Base-by-base conservation (phyloP, 306 rosid genomes). In the Corylus avellana region DNA sequence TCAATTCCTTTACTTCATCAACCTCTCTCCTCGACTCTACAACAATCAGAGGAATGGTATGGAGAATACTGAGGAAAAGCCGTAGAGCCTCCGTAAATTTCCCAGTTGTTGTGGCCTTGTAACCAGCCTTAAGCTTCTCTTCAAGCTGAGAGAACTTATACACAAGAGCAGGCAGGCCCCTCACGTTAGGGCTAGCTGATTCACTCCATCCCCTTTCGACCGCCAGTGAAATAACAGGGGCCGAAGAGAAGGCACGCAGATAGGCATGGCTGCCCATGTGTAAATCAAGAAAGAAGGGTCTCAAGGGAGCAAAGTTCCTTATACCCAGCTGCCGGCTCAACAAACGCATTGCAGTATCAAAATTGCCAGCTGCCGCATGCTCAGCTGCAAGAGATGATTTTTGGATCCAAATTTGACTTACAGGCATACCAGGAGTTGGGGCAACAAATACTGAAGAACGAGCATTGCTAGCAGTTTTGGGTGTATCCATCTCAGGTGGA, bases 311-410 rank as follows among this genome's bases (percentile, higher is more conserved):
- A 77, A 94, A 94, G 74, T 94, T 90, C 79, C 49, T 88, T 4
- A 94, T 89, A 14, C 97, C 98, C 63, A 94, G 98, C 80, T 94
- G 98, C 81, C 96, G 81, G 88, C 86, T 87, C 73, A 94, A 89
- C 76, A 94, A 85, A 63, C 96, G 84, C 98, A 94, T 94, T 25
- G 97, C 97, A 29, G 98, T 89, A 57, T 94, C 98, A 61, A 92
- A 94, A 82, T 94, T 90, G 37, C 98, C 98, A 5, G 94, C 98
- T 44, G 98, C 98, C 1, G 87, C 97, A 82, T 94, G 98, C 78
- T 94, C 98, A 70, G 98, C 98, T 7, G 98, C 98, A 77, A 94
- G 94, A 78, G 97, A 92, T 47, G 98, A 92, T 50, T 81, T 89
- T 82, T 94, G 98, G 76, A 75, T 87, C 98, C 98, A 94, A 78